Evolutionary conservation across 352 stramenopile genomes (phyloP), one percentile per base, ranked within the genome.

Genomic region (Globisporangium iwayamae): DNA sequence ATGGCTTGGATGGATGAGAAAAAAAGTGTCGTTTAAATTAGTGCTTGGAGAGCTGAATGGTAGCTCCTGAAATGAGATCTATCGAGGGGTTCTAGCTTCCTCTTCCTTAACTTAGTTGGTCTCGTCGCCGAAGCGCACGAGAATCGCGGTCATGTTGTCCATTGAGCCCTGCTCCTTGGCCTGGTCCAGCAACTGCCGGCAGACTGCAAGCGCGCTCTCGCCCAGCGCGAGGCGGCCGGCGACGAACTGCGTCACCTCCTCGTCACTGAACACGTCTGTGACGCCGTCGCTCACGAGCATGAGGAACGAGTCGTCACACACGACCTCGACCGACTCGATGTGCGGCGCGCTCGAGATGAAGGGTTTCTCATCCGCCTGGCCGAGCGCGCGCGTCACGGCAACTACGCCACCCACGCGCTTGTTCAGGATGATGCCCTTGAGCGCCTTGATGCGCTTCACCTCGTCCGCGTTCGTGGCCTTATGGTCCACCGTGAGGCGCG

Each of bases 61-160:
- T 30, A 34, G 8, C 38, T 51, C 18, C 47, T 34, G 30, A n/a
- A 16, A 36, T n/a, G 48, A 55, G n/a, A 55, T 47, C 41, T 47
- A 47, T 47, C 41, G 18, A 22, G 14, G 41, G 9, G 5, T 25
- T 54, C 52, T 57, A 16, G 16, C 28, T 30, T 45, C 3, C 28
- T 39, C 39, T 9, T 53, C 20, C 39, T 61, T 61, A 48, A 46
- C 20, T 57, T 43, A 59, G 20, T 67, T 36, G 41, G 52, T 28
- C 7, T 60, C 52, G 32, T 81, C 72, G 50, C 72, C 77, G 41
- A 91, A 87, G 79, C 80, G 74, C 43, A 94, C 80, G 63, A 94
- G 76, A 58, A 91, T 78, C 32, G 75, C 81, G 25, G 81, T 92
- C 83, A 94, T 91, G 69, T 94, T 94, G 76, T 94, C 85, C 73